Base-by-base conservation (phyloP, 768 basidiomycete genomes). In the Leucocoprinus sp. region DNA sequence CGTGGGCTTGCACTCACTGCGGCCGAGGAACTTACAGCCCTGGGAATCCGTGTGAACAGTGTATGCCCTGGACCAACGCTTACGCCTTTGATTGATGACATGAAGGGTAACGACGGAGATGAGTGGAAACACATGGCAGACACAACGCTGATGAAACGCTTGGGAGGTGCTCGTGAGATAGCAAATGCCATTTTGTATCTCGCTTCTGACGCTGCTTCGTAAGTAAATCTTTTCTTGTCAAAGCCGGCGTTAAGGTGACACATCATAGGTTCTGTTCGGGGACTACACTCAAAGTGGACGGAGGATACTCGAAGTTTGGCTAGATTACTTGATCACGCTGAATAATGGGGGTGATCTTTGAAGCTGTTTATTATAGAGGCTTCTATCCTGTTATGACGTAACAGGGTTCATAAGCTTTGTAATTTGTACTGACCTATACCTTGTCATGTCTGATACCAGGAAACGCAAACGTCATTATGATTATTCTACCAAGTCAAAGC, bases 281-380 rank as follows among this genome's bases (percentile, higher is more conserved):
- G 11, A 50, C 52, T 22, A 52, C 45, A 14, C 35, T 55, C 23
- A 52, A 50, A 46, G 54, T 51, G 21, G 54, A 55, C 27, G 52
- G 54, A 15, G 51, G 54, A 1, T 55, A 52, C 49, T 44, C 52
- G 18, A 55, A 55, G 34, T 50, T 52, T 34, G 54, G 49, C 33
- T 52, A 36, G 24, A 41, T 17, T 4, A 18, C 12, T 50, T 18
- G 22, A 23, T n/a, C 11, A 26, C 6, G 23, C 22, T n/a, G n/a
- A n/a, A n/a, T n/a, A n/a, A n/a, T n/a, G n/a, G n/a, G n/a, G n/a
- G n/a, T n/a, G n/a, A n/a, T 37, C 15, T 37, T 44, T 37, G 24
- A 27, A 14, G 26, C 9, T 44, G 12, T 52, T 27, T 45, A 47
- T 37, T 43, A 40, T 27, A 29, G 19, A 22, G 6, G 29, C 21